A percentile compares a stretch with the other conserved stretches of the same genome.
These are phyloP conservation scores for Hypomontagnella submonticulosa DNA, from an alignment of 495 filamentous ascomycete genomes.

Conservation along the genomic window DNA sequence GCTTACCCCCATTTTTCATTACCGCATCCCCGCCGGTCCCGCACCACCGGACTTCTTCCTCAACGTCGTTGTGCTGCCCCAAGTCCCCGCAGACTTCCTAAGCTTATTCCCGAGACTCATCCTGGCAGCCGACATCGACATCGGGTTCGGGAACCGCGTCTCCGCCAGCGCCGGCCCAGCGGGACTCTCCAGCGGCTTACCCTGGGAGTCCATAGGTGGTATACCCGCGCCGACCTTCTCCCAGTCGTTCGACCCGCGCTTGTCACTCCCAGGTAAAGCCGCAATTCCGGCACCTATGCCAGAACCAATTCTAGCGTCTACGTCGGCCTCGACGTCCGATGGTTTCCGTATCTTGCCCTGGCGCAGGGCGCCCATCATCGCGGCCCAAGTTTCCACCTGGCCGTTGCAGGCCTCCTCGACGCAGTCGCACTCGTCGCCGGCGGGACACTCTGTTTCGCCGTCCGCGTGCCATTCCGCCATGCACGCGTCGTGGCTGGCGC, in stretches of 20 bases:
- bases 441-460: slow-evolving; percentile 59
- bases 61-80: slow-evolving; percentile 45
- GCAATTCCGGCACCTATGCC: too few species aligned
- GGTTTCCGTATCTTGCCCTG: slow-evolving; percentile 40
- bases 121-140: slow-evolving; percentile 56
- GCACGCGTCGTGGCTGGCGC: slow-evolving; percentile 65
- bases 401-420: slow-evolving; percentile 54
- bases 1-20: neutral
- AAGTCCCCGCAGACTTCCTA: slow-evolving; percentile 52
- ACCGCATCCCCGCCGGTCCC: slow-evolving; percentile 20
- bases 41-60: slow-evolving; percentile 31
- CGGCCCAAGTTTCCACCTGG: slow-evolving; percentile 56
- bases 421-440: slow-evolving; percentile 61
- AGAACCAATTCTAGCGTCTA: neutral
- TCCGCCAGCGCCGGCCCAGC: neutral
- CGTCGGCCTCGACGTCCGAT: slow-evolving; percentile 25
- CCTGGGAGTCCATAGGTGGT: slow-evolving; percentile 39
- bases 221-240: slow-evolving; percentile 47
- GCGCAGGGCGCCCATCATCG: slow-evolving; percentile 50
- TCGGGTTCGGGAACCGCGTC: slow-evolving; percentile 46
- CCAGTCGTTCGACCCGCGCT: slow-evolving; percentile 45
- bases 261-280: slow-evolving; percentile 14
- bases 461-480: slow-evolving; percentile 63
- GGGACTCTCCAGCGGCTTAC: slow-evolving; percentile 32
- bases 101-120: slow-evolving; percentile 59